phyloP scores from a whole-genome alignment of 1,139 yeast genomes.

The Hemisphaericaspora subhashii region DNA sequence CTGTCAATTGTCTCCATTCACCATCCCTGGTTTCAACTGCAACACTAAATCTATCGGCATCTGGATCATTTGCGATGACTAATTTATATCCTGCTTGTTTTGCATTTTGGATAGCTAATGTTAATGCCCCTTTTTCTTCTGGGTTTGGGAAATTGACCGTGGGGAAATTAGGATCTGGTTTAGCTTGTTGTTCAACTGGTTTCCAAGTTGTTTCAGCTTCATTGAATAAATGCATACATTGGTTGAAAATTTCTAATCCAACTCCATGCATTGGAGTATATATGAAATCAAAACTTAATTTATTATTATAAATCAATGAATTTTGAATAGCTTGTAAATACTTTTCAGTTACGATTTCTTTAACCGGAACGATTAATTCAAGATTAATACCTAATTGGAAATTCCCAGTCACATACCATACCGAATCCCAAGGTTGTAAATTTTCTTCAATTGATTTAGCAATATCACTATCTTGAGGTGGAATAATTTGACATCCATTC shows the following conservation, averaged over 20 bases:
- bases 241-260: conserved; percentile 55
- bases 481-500: conserved; percentile 94
- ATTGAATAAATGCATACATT: conserved; percentile 33
- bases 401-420: conserved; percentile 49
- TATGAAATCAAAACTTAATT: conserved; percentile 49
- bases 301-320: conserved; percentile 24
- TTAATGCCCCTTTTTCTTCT: conserved; percentile 90
- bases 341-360: conserved; percentile 29
- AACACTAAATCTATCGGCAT: conserved; percentile 89
- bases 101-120: conserved; percentile 62
- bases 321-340: conserved; percentile 36
- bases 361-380: conserved; percentile 26
- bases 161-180: conserved; percentile 82
- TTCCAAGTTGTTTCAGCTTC: conserved; percentile 26
- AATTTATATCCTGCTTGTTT: conserved; percentile 44
- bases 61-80: conserved; percentile 92
- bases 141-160: conserved; percentile 94
- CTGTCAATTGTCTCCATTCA: conserved; percentile 78
- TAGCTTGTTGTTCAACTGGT: conserved; percentile 57
- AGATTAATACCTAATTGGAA: conserved; percentile 25
- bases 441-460: conserved; percentile 63
- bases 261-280: conserved; percentile 98
- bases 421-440: conserved; percentile 56
- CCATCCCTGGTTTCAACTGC: conserved; percentile 53
- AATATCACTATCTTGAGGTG: conserved; percentile 81